These are phyloP conservation scores for Chaetomium sp. DNA, from an alignment of 2,329 filamentous ascomycete species.

Conservation along the genomic window DNA sequence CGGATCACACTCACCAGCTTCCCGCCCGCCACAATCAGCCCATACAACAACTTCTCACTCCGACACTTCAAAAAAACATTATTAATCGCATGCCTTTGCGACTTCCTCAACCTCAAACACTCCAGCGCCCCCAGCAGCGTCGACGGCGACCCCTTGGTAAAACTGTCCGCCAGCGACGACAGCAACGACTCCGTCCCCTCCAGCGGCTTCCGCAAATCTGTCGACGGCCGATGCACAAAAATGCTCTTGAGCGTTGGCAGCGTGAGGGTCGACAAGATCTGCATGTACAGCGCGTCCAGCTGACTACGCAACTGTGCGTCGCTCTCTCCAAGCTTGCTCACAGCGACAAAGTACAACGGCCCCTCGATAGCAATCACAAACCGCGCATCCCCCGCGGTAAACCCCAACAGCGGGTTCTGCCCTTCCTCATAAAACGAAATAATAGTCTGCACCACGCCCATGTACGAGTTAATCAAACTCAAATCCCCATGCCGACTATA, in stretches of 20 bases:
- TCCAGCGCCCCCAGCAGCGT: slow-evolving; percentile 84
- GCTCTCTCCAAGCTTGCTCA: slow-evolving; percentile 87
- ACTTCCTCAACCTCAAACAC: slow-evolving; percentile 85
- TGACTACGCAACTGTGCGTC: slow-evolving; percentile 81
- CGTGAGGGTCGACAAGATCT: slow-evolving; percentile 91
- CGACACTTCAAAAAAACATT: slow-evolving; percentile 75
- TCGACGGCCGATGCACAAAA: slow-evolving; percentile 86
- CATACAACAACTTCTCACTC: slow-evolving; percentile 77
- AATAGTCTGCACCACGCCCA: slow-evolving; percentile 93
- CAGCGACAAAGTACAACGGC: slow-evolving; percentile 85
- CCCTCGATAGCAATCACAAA: slow-evolving; percentile 84
- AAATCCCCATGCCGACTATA: slow-evolving; percentile 93
- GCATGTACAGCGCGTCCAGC: slow-evolving; percentile 93
- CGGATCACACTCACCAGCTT: slow-evolving; percentile 90
- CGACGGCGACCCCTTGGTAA: slow-evolving; percentile 86
- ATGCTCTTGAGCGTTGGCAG: slow-evolving; percentile 79
- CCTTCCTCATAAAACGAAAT: slow-evolving; percentile 91
- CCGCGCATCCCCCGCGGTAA: slow-evolving; percentile 77
- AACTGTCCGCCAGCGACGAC: slow-evolving; percentile 87
- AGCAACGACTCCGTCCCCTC: slow-evolving; percentile 87
- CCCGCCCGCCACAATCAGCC: slow-evolving; percentile 85
- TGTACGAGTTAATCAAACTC: slow-evolving; percentile 82
- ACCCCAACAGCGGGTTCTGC: slow-evolving; percentile 70
- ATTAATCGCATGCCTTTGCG: slow-evolving; percentile 79
- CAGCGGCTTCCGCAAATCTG: slow-evolving; percentile 80